These are phyloP conservation scores for Aspergillus pseudotamarii DNA, from an alignment of 2,329 filamentous ascomycete species.

Conservation along the genomic window DNA sequence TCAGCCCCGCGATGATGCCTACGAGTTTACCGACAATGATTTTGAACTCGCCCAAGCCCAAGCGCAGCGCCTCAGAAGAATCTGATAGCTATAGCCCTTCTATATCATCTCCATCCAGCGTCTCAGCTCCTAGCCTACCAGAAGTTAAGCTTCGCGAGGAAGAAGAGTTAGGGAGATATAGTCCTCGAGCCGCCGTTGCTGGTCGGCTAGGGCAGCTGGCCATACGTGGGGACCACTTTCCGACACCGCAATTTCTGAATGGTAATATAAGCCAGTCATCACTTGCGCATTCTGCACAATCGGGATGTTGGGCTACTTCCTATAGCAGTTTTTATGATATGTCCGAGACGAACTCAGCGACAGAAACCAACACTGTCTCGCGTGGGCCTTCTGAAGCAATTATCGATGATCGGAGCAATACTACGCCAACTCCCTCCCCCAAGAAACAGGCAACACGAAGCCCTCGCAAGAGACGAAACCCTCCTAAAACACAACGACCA, in stretches of 20 bases:
- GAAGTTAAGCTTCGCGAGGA: slow-evolving; percentile 36
- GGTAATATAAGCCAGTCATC: slow-evolving; percentile 15
- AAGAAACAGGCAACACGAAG: slow-evolving; percentile 22
- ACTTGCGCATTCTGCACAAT: slow-evolving; percentile 13
- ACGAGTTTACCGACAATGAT: slow-evolving; percentile 25
- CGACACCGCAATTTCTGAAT: slow-evolving; percentile 21
- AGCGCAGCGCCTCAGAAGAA: slow-evolving; percentile 38
- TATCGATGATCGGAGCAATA: slow-evolving; percentile 11
- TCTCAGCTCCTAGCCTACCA: slow-evolving; percentile 34
- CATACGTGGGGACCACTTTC: slow-evolving; percentile 35
- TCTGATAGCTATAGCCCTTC: slow-evolving; percentile 32
- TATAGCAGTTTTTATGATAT: slow-evolving; percentile 19
- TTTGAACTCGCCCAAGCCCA: slow-evolving; percentile 38
- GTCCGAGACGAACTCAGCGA: slow-evolving; percentile 21
- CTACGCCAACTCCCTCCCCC: slow-evolving; percentile 20
- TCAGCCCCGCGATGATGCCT: slow-evolving; percentile 36
- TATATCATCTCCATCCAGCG: slow-evolving; percentile 36
- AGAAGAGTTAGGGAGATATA: slow-evolving; percentile 36
- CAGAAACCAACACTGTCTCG: slow-evolving; percentile 8
- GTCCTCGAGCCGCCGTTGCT: slow-evolving; percentile 44
- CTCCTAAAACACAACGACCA: slow-evolving; percentile 28
- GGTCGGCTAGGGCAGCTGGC: slow-evolving; percentile 44
- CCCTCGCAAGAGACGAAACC: slow-evolving; percentile 28
- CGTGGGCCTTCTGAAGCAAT: slow-evolving; percentile 17
- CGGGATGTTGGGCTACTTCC: slow-evolving; percentile 17